phyloP scores from a whole-genome alignment of 176 grass and related monocot species.

The Phoenix dactylifera region DNA sequence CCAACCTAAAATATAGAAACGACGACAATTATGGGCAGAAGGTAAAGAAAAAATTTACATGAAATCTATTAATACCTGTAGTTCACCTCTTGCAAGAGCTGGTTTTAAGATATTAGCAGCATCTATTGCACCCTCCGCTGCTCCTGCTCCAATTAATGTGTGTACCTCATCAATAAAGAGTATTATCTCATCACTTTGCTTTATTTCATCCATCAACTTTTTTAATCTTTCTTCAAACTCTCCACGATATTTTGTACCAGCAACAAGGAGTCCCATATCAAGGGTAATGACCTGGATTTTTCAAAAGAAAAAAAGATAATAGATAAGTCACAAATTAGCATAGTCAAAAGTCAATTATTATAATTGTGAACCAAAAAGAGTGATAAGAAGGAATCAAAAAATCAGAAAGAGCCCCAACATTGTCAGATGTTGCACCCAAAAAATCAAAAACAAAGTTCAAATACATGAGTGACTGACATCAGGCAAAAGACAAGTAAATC shows the following conservation, averaged over 20 bases:
- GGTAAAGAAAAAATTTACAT: background rate
- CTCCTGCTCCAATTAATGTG: constrained; percentile 96
- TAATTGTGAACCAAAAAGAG: no score
- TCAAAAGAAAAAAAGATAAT: no score
- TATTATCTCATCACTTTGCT: constrained; percentile 96
- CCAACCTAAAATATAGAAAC: background rate
- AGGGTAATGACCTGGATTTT: constrained; percentile 80
- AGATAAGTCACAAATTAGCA: no score
- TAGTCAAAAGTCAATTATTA: no score
- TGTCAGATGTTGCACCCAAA: no score
- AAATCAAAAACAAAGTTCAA: no score
- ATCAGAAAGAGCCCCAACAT: no score
- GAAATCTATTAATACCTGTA: constrained; percentile 52
- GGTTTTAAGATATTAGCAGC: constrained; percentile 98
- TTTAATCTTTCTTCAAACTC: constrained; percentile 99
- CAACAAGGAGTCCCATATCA: constrained; percentile 99
- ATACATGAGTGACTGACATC: no score
- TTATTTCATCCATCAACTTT: constrained; percentile 99
- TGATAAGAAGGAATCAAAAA: no score
- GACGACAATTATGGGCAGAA: background rate
- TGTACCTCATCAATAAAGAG: constrained; percentile 99
- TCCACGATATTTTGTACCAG: constrained; percentile 98
- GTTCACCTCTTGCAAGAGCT: constrained; percentile 98
- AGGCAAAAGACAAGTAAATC: no score
- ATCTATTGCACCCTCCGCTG: constrained; percentile 97